Base-by-base conservation (phyloP, 495 filamentous ascomycete species). In the Xeromyces bisporus region DNA sequence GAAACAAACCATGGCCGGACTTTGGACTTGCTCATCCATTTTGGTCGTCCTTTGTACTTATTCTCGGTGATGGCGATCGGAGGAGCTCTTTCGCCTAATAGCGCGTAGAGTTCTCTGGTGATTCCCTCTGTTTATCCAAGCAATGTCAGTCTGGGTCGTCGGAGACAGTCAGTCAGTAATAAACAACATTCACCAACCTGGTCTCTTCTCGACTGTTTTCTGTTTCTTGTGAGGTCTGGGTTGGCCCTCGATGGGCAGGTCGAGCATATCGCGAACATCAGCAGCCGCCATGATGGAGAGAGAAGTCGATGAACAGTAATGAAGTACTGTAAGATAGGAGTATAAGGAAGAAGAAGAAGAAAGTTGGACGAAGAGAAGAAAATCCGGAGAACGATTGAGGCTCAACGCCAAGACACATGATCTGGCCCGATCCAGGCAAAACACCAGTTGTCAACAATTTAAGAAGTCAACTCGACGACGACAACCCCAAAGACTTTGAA, bases 221-320 rank as follows among this genome's bases (percentile, higher is more conserved):
- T 77, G 73, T 46, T 87, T 87, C 58, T 91, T 91, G 28, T 67
- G 53, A 7, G 78, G 73, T 34, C 67, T 62, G 24, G 69, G 58
- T 39, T 69, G 57, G 38, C 69, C 71, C 44, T 77, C 64, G 34
- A 59, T 66, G 31, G 80, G 75, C 47, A 91, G 61, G 52, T 82
- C 78, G 54, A 93, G 75, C 52, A 93, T 80, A 56, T 93, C 84
- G 55, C 80, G 82, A 35, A 89, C 73, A 67, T 93, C 84, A 55
- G 80, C 82, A 42, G 61, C 64, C 44, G 77, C 69, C 76, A 82
- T 86, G 43, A 34, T 60, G 50, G 38, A 34, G 29, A 24, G 34
- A n/a, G n/a, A n/a, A n/a, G n/a, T n/a, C n/a, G n/a, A n/a, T n/a
- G n/a, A n/a, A n/a, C n/a, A n/a, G n/a, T n/a, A n/a, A n/a, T n/a